Evolutionary conservation across 1,284 basidiomycete genomes (phyloP).

Genomic region (Violaceomyces palustris): DNA sequence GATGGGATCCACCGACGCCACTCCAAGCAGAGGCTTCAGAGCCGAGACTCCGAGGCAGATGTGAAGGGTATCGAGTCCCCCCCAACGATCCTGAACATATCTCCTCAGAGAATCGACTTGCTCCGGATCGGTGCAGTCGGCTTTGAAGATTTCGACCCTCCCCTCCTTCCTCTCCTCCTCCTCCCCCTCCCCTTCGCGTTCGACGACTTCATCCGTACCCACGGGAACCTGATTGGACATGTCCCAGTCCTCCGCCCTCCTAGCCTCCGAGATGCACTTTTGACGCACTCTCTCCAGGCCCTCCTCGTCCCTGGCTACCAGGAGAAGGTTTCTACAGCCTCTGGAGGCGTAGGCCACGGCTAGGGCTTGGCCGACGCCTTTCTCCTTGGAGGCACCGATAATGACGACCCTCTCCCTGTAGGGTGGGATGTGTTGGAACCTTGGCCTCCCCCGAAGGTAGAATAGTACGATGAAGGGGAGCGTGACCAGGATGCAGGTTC

Average conservation of each 20-base stretch:
- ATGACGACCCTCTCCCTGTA: slow-evolving; percentile 67
- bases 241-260: slow-evolving; percentile 32
- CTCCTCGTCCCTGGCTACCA: slow-evolving; percentile 67
- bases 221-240: slow-evolving; percentile 30
- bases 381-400: slow-evolving; percentile 65
- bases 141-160: slow-evolving; percentile 53
- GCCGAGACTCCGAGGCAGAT: slow-evolving; percentile 82
- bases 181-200: too few relatives aligned
- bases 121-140: slow-evolving; percentile 65
- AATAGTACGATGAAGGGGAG: slow-evolving; percentile 11
- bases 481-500: slow-evolving; percentile 14
- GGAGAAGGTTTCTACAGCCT: slow-evolving; percentile 67
- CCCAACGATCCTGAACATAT: slow-evolving; percentile 61
- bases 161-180: slow-evolving; percentile 31
- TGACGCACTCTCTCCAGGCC: slow-evolving; percentile 62
- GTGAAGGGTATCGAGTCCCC: slow-evolving; percentile 75
- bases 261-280: slow-evolving; percentile 58
- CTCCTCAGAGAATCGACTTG: slow-evolving; percentile 67
- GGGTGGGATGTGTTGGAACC: slow-evolving; percentile 46
- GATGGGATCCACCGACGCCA: slow-evolving; percentile 63
- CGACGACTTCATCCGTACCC: too few relatives aligned
- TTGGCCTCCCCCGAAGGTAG: slow-evolving; percentile 11
- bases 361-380: slow-evolving; percentile 72
- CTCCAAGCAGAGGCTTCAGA: slow-evolving; percentile 68
- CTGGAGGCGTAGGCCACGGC: slow-evolving; percentile 68